Conservation (phyloP, 768 basidiomycete species). For the Lanmaoa pseudosensibilis region DNA sequence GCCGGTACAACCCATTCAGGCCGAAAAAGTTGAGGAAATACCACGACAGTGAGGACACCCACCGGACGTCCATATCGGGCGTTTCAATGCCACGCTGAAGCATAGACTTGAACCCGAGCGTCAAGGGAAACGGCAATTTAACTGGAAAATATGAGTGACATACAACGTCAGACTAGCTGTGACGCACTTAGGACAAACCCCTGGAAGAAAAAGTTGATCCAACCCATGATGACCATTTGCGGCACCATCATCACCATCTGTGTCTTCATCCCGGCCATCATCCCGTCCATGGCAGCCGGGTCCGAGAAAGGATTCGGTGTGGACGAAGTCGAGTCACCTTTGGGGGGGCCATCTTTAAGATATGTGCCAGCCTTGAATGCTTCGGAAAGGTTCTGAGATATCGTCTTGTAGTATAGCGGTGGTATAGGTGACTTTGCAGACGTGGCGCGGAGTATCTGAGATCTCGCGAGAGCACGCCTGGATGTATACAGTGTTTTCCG, state of each 20-base stretch:
- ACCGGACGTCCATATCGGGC: slow-evolving; percentile 95
- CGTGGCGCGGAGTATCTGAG: slow-evolving; percentile 81
- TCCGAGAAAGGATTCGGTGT: slow-evolving; percentile 86
- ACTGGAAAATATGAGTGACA: slow-evolving; percentile 47
- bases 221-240: slow-evolving; percentile 99
- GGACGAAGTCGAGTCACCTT: slow-evolving; percentile 53
- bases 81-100: slow-evolving; percentile 95
- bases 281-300: slow-evolving; percentile 92
- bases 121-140: slow-evolving; percentile 95
- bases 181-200: slow-evolving; percentile 95
- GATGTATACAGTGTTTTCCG: slow-evolving; percentile 22
- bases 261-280: slow-evolving; percentile 99
- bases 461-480: slow-evolving; percentile 74
- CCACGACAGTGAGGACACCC: slow-evolving; percentile 99
- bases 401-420: slow-evolving; percentile 65
- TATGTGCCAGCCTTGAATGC: slow-evolving; percentile 76
- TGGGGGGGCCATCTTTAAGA: slow-evolving; percentile 82
- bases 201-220: slow-evolving; percentile 99
- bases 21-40: slow-evolving; percentile 99
- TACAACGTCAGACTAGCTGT: background rate
- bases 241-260: slow-evolving; percentile 99
- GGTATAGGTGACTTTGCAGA: slow-evolving; percentile 82
- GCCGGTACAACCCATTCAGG: slow-evolving; percentile 90
- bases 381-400: slow-evolving; percentile 71
- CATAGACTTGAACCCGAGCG: slow-evolving; percentile 97